Evolutionary conservation across 2,329 filamentous ascomycete genomes (phyloP).

Genomic region (Pyrenochaeta sp.): DNA sequence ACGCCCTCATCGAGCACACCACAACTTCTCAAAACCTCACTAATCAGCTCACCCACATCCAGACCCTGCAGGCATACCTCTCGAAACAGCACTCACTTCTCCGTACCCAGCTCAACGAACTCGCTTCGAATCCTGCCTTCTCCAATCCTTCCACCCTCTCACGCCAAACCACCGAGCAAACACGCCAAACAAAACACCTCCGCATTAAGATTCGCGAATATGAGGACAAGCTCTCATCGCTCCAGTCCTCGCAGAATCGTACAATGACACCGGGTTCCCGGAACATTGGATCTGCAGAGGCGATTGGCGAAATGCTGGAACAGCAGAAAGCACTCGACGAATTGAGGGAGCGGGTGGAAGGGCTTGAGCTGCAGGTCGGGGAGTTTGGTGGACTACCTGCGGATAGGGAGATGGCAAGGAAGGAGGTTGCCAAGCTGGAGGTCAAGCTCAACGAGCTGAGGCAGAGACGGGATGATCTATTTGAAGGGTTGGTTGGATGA

Average conservation of each 20-base stretch:
- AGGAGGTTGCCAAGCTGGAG: constrained; percentile 74
- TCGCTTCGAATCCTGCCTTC: constrained; percentile 47
- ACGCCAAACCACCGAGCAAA: constrained; percentile 77
- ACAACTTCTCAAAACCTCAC: constrained; percentile 39
- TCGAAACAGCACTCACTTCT: constrained; percentile 42
- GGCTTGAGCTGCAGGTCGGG: constrained; percentile 69
- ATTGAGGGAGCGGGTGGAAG: constrained; percentile 66
- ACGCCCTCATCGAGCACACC: constrained; percentile 46
- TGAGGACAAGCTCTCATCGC: constrained; percentile 52
- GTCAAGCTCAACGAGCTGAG: constrained; percentile 69
- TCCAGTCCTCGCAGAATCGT: constrained; percentile 28
- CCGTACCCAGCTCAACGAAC: constrained; percentile 37
- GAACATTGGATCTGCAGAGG: constrained; percentile 51
- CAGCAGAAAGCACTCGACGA: constrained; percentile 69
- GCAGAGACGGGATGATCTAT: constrained; percentile 73
- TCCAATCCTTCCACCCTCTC: constrained; percentile 65
- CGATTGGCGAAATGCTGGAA: constrained; percentile 67
- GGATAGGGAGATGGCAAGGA: constrained; percentile 72
- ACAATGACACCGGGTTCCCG: constrained; percentile 39
- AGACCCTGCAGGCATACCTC: constrained; percentile 44
- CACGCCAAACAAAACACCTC: constrained; percentile 74
- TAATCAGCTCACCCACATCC: constrained; percentile 44
- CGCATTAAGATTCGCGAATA: constrained; percentile 74
- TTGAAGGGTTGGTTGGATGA: constrained; percentile 73
- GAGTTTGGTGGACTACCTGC: constrained; percentile 77